Percentiles rank a stretch among this genome's conserved stretches.
These are phyloP conservation scores for Tulasnella sp. DNA, from an alignment of 768 basidiomycete species.

Conservation along the genomic window DNA sequence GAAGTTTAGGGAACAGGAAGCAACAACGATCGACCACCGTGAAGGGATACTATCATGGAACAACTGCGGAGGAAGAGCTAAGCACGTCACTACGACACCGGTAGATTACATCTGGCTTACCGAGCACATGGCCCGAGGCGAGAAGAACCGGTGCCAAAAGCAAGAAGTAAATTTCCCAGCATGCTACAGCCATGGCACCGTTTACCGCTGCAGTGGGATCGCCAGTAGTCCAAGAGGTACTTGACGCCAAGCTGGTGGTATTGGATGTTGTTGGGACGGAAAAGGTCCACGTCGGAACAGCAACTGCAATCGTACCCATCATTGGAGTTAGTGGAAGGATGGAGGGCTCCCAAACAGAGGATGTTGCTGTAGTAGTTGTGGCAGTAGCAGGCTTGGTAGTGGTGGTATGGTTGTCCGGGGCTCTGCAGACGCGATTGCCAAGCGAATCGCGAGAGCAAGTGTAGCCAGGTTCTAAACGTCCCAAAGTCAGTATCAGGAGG, in stretches of 20 bases:
- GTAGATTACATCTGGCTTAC: background rate
- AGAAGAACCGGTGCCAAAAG: background rate
- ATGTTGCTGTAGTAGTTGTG: background rate
- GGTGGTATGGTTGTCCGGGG: background rate
- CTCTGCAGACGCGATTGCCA: background rate
- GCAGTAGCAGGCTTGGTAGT: background rate
- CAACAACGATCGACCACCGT: background rate
- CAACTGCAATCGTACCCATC: background rate
- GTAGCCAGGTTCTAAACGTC: background rate
- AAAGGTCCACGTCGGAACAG: background rate
- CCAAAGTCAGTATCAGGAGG: background rate
- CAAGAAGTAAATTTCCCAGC: background rate
- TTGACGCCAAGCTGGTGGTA: background rate
- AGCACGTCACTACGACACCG: background rate
- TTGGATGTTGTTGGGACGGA: background rate
- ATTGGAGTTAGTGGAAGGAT: background rate
- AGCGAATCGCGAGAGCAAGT: background rate
- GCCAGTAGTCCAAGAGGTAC: background rate
- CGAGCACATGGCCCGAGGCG: background rate
- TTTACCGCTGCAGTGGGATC: background rate
- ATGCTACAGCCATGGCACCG: background rate
- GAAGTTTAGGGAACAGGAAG: background rate
- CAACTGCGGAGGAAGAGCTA: background rate
- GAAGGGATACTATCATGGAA: background rate
- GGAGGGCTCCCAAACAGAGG: background rate